Conservation (phyloP, 2,329 filamentous ascomycete genomes). For the Tolypocladium inflatum region DNA sequence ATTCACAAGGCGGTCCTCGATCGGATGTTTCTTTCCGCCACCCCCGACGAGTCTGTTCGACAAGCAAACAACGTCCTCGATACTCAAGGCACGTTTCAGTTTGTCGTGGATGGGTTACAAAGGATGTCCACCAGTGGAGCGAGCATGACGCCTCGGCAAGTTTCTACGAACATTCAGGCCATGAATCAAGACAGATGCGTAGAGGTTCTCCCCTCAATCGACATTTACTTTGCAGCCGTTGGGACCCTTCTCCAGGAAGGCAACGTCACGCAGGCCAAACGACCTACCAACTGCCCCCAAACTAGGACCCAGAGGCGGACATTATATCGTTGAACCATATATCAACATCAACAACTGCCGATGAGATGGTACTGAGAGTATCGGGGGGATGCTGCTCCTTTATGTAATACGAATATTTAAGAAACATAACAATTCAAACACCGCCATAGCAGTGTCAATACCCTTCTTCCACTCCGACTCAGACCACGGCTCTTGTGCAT, state of each 20-base stretch:
- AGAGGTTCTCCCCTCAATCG: conserved; percentile 4
- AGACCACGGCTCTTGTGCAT: too few relatives aligned
- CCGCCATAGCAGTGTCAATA: too few relatives aligned
- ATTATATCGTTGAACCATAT: too few relatives aligned
- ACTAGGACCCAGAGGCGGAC: neutral
- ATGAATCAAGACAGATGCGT: conserved; percentile 7
- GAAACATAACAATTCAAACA: too few relatives aligned
- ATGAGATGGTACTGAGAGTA: too few relatives aligned
- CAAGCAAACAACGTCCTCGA: conserved; percentile 5
- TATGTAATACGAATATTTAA: too few relatives aligned
- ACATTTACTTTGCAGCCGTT: conserved; percentile 2
- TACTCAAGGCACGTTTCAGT: conserved; percentile 5
- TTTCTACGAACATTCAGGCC: conserved; percentile 1
- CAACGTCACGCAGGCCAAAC: neutral
- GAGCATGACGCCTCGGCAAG: conserved; percentile 1
- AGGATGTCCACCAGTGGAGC: conserved; percentile 1
- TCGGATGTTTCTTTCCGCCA: neutral
- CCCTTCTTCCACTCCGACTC: too few relatives aligned
- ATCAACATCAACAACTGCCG: too few relatives aligned
- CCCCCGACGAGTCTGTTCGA: neutral
- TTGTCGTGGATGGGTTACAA: conserved; percentile 6
- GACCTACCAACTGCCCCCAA: neutral
- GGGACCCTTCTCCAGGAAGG: neutral
- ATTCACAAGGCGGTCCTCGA: conserved; percentile 9
- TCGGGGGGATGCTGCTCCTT: too few relatives aligned